Evolutionary conservation across 2,329 filamentous ascomycete genomes (phyloP), one percentile per base, ranked within the genome.

Genomic region (Cyphellophora attinorum): DNA sequence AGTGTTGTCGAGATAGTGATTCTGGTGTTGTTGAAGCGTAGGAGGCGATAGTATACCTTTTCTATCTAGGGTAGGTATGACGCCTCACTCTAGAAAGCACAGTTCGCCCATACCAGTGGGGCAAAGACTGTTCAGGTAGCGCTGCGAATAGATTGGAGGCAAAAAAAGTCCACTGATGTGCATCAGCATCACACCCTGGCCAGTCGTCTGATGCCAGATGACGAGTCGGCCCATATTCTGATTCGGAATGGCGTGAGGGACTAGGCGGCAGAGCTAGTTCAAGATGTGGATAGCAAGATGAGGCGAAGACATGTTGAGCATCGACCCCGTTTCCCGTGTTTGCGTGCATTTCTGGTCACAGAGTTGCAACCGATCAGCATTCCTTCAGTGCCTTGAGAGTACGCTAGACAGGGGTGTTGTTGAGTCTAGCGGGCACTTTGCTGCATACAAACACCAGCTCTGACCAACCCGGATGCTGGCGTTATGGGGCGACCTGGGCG

Each of bases 301-400:
- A 38, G 31, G 38, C 37, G 36, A 37, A 32, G 34, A 29, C 25
- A 31, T 29, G 33, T 34, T 30, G 39, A 35, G 19, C 39, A 6
- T 16, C 38, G 46, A 45, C 43, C 45, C 41, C 39, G 37, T n/a
- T n/a, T n/a, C n/a, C 18, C 29, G 41, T 47, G 46, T 42, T 43
- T 47, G 45, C 45, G 46, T 43, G 46, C 45, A 49, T 42, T 46
- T 49, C 39, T 47, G 18, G 40, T 47, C 46, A 49, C 46, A 33
- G 33, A 32, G 33, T 33, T 25, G 21, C 27, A 31, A 41, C 28
- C 31, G 41, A 48, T 46, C 44, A 47, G 39, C 42, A 40, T 46
- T 47, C 44, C 46, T 47, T 38, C 29, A 12, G 13, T 14, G 21
- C 15, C 18, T 31, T 31, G 12, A 18, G 19, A 19, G 29, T 18